phyloP scores from a whole-genome alignment of 140 eudicot genomes.

The Oenanthe javanica region DNA sequence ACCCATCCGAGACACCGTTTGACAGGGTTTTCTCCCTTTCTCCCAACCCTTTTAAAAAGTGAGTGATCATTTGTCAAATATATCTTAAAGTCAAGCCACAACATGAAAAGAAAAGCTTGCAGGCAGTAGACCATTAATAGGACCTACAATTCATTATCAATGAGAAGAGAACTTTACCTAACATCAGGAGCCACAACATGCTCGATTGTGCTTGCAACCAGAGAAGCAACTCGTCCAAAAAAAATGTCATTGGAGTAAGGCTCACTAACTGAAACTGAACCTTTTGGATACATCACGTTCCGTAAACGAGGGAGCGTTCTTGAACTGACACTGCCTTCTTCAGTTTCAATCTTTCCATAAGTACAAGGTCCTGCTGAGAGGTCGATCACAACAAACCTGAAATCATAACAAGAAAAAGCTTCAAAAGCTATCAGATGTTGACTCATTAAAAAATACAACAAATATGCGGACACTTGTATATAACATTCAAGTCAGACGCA shows the following conservation, averaged over 20 bases:
- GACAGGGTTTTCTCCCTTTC: background rate
- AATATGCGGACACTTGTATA: background rate
- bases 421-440: slow-evolving; percentile 5
- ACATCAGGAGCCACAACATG: slow-evolving; percentile 96
- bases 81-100: background rate
- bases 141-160: background rate
- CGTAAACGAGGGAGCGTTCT: slow-evolving; percentile 78
- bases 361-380: slow-evolving; percentile 99
- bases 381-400: slow-evolving; percentile 90
- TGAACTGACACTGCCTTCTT: slow-evolving; percentile 93
- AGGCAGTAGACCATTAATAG: background rate
- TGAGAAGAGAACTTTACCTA: slow-evolving; percentile 35
- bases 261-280: slow-evolving; percentile 36
- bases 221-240: slow-evolving; percentile 73
- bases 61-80: background rate
- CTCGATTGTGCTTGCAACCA: slow-evolving; percentile 74
- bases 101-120: background rate
- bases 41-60: background rate
- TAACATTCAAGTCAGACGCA: background rate
- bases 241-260: slow-evolving; percentile 63
- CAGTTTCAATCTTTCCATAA: slow-evolving; percentile 97
- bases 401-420: slow-evolving; percentile 5
- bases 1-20: background rate
- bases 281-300: slow-evolving; percentile 47
- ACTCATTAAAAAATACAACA: background rate